Base-by-base conservation (phyloP, 352 stramenopile species). In the Elongisporangium anandrum region DNA sequence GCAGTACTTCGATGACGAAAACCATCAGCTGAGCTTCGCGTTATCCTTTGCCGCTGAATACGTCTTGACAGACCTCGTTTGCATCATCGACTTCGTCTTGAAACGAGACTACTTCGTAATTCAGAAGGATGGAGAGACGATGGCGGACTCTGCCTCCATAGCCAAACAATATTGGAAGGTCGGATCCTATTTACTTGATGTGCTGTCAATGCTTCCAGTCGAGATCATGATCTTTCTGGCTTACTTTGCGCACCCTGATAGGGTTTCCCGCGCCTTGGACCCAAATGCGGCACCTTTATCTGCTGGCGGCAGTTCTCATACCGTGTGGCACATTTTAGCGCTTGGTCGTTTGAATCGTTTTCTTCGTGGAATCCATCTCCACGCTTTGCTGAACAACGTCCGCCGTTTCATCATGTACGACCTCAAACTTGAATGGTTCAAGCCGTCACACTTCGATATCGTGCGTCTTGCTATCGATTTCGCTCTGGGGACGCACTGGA, bases 321-420 rank as follows among this genome's bases (percentile, higher is more conserved):
- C 60, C n/a, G 47, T 77, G 9, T 89, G 79, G 81, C 72, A 80
- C 38, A 70, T 69, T 12, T 60, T 90, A 34, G 59, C 75, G 10
- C 70, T 87, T 19, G 56, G 73, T 10, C 76, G 79, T 5, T 39
- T 76, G 34, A 91, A 88, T 51, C 66, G 76, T 3, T 74, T 85
- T 20, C 45, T 91, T 10, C 79, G 79, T 1, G 67, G 70, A 17
- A 61, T 86, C 23, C 77, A 88, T 55, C 45, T 88, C 9, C 75
- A 74, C 7, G 54, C 63, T 9, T 59, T 89, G 20, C 74, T 63
- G 23, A 73, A 88, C 50, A 56, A 70, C 26, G 45, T 88, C 1
- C 77, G 88, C 56, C 70, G 62, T 1, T 80, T 77, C 29, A 22
- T 91, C 48, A 24, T 91, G 19, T 89, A 88, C 54, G 81, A 91